Base-by-base conservation (phyloP, 352 stramenopile species). In the Globisporangium irregulare region DNA sequence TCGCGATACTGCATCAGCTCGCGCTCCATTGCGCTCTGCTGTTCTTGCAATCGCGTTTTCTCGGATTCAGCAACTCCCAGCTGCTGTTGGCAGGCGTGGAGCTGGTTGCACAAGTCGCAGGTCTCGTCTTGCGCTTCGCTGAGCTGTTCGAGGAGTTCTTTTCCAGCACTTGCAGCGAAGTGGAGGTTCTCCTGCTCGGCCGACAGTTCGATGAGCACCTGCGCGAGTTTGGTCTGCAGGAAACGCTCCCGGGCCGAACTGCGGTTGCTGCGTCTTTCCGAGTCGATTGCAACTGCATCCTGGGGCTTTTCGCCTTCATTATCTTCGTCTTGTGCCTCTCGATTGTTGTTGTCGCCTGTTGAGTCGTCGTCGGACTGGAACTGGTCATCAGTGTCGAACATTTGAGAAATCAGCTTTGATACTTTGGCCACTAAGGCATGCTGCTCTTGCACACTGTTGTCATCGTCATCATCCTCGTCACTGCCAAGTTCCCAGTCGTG, bases 101-200 rank as follows among this genome's bases (percentile, higher is more conserved):
- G 32, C 43, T 79, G 64, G 24, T 75, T 70, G 14, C n/a, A 15
- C 41, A 84, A 59, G 0, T 57, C 50, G 27, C 76, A 58, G 2
- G 66, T 51, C 43, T 87, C 75, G 22, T 77, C 69, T 3, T 67
- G 61, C n/a, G 68, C 70, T 27, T 63, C 64, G 10, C 48, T 43
- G 0, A 88, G 69, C 65, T 87, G 76, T 34, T 84, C 67, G 9
- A 89, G 67, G 46, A 91, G 70, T 43, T 65, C 67, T 34, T 83
- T 88, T 20, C 82, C 82, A 12, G 80, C 80, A 22, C 69, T 76
- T 2, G 82, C 82, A 29, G 82, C 82, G 53, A 89, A 63, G 10
- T 69, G 76, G 6, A 87, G 62, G 24, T 82, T 85, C 9, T 79
- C 71, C 34, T 81, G 76, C 61, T 84, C 81, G 0, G 55, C 38